These are phyloP conservation scores for Lachnellula subtilissima DNA, from an alignment of 2,329 filamentous ascomycete genomes.

Conservation along the genomic window DNA sequence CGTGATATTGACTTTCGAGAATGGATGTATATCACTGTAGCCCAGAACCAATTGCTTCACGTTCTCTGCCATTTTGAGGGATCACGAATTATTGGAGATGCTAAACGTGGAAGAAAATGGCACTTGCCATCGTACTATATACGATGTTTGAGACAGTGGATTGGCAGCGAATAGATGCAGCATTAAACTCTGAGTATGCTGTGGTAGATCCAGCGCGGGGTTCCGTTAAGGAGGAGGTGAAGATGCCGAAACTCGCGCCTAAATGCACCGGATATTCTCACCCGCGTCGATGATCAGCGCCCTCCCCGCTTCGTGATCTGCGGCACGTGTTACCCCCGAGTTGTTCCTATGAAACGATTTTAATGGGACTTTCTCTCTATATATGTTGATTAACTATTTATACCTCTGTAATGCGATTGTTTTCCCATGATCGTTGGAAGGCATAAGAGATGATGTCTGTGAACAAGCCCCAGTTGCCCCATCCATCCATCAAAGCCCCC, in stretches of 20 bases:
- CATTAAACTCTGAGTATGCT: background rate
- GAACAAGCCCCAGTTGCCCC: too few relatives aligned
- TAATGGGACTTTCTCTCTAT: too few relatives aligned
- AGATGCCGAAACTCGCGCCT: conserved; percentile 4
- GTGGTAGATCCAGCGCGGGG: background rate
- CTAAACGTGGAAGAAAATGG: background rate
- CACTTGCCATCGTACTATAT: conserved; percentile 11
- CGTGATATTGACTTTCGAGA: conserved; percentile 46
- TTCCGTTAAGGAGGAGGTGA: conserved; percentile 1
- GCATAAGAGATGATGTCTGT: too few relatives aligned
- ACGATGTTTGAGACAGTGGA: conserved; percentile 2
- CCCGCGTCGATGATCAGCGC: background rate
- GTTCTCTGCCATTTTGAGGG: conserved; percentile 2
- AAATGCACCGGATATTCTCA: conserved; percentile 2
- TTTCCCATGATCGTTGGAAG: too few relatives aligned
- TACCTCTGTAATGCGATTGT: too few relatives aligned
- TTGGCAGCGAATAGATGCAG: conserved; percentile 9
- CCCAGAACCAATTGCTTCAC: conserved; percentile 36
- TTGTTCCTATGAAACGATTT: background rate
- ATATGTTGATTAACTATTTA: too few relatives aligned
- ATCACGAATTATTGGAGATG: background rate
- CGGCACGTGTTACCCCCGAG: background rate
- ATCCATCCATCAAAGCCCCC: too few relatives aligned
- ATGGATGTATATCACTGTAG: conserved; percentile 51
- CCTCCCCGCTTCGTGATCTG: background rate